These are phyloP conservation scores for Retiboletus flavoniger DNA, from an alignment of 1,284 basidiomycete species.

Conservation along the genomic window DNA sequence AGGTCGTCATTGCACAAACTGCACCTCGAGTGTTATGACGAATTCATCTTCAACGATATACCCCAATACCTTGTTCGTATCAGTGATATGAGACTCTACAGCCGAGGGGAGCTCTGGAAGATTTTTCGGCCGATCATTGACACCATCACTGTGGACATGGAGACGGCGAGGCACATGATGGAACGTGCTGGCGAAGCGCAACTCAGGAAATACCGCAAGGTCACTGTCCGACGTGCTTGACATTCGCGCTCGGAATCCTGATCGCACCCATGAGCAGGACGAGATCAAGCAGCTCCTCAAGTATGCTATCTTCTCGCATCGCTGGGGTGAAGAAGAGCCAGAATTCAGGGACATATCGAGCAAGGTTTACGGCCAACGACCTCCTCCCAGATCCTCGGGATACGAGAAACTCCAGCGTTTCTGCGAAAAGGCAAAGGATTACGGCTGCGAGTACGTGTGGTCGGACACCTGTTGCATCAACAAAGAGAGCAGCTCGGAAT, in stretches of 20 bases:
- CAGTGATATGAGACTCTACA: slow-evolving; percentile 1
- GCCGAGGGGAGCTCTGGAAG: background rate
- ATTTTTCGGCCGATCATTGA: background rate
- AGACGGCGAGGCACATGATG: background rate
- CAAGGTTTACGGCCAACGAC: background rate
- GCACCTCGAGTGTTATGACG: background rate
- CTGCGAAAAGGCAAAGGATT: background rate
- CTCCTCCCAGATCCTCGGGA: background rate
- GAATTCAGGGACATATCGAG: slow-evolving; percentile 4
- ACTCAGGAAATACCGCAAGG: background rate
- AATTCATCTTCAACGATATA: background rate
- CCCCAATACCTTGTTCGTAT: slow-evolving; percentile 4
- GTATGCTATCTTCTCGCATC: slow-evolving; percentile 7
- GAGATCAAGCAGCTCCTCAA: background rate
- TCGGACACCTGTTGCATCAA: background rate
- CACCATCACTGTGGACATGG: background rate
- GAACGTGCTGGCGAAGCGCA: background rate
- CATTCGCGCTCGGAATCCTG: background rate
- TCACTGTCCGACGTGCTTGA: background rate
- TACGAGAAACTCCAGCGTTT: background rate
- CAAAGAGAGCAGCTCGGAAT: background rate
- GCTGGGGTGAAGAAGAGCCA: slow-evolving; percentile 1
- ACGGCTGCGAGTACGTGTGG: background rate
- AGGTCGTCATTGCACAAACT: background rate
- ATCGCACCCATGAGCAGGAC: background rate